Conservation (phyloP, 352 stramenopile species). For the Peronospora tabacina region DNA sequence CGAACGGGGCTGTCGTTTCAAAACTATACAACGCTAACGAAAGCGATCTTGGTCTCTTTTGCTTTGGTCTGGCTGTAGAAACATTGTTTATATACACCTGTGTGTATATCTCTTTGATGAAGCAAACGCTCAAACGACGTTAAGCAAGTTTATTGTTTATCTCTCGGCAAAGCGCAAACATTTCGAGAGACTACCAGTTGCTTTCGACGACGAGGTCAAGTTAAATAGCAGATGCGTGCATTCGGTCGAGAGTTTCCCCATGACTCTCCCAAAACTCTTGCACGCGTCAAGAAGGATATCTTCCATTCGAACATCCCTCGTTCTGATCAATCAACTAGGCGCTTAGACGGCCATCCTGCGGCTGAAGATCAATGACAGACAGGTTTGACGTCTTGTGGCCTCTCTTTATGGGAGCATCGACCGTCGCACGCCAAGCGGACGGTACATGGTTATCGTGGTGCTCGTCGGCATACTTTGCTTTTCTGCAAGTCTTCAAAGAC, state of each 20-base stretch:
- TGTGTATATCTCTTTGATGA: too few relatives aligned
- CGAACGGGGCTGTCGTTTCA: too few relatives aligned
- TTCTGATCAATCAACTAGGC: conserved; percentile 22
- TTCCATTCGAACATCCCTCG: conserved; percentile 22
- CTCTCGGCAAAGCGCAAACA: conserved; percentile 5
- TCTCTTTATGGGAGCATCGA: conserved; percentile 11
- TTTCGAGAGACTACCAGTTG: conserved; percentile 19
- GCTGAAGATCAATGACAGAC: conserved; percentile 16
- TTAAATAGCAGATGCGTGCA: conserved; percentile 35
- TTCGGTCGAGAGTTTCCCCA: conserved; percentile 13
- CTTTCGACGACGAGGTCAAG: conserved; percentile 13
- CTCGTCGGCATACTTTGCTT: conserved; percentile 6
- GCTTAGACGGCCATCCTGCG: conserved; percentile 26
- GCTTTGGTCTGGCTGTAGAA: too few relatives aligned
- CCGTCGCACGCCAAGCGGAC: conserved; percentile 11
- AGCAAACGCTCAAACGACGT: conserved; percentile 2
- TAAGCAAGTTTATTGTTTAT: conserved; percentile 15
- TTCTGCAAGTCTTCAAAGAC: conserved; percentile 9
- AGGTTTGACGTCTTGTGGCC: conserved; percentile 18
- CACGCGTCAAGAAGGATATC: conserved; percentile 13
- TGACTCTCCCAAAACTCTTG: conserved; percentile 7
- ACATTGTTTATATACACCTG: too few relatives aligned
- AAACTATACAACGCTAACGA: too few relatives aligned
- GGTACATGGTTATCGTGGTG: conserved; percentile 13
- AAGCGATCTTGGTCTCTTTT: too few relatives aligned